Evolutionary conservation across 495 filamentous ascomycete species (phyloP).

Genomic region (Aspergillus steynii): DNA sequence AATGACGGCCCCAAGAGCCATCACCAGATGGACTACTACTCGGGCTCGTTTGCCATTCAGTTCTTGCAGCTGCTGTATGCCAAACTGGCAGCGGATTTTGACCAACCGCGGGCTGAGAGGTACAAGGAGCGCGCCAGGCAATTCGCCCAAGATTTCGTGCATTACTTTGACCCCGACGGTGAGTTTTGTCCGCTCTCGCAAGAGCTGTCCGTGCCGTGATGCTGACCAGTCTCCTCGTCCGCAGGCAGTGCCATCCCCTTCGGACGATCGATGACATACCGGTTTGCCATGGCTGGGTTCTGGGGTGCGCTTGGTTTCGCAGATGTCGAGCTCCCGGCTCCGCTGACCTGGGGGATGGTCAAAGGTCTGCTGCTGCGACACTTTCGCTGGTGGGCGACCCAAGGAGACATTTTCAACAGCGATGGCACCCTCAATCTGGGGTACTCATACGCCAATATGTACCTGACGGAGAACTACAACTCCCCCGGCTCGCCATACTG

Average conservation of each 20-base stretch:
- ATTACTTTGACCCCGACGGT: conserved; percentile 72
- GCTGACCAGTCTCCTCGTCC: not conserved
- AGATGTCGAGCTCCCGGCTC: conserved; percentile 67
- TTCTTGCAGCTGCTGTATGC: conserved; percentile 75
- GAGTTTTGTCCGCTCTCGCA: conserved; percentile 14
- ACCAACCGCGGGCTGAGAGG: conserved; percentile 65
- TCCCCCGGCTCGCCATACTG: conserved; percentile 72
- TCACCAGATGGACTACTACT: conserved; percentile 83
- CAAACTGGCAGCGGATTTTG: conserved; percentile 68
- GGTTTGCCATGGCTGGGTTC: conserved; percentile 80
- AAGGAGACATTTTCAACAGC: conserved; percentile 68
- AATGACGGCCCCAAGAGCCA: conserved; percentile 77
- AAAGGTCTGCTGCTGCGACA: conserved; percentile 73
- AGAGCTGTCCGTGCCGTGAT: not conserved
- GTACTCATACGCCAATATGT: conserved; percentile 79
- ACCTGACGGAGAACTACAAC: conserved; percentile 80
- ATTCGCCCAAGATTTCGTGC: conserved; percentile 68
- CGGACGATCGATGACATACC: conserved; percentile 73
- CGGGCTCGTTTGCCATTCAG: conserved; percentile 77
- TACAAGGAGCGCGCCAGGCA: conserved; percentile 65
- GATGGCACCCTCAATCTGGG: conserved; percentile 75
- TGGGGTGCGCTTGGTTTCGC: conserved; percentile 78
- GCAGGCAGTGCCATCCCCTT: conserved; percentile 64
- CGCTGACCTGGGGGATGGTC: conserved; percentile 73
- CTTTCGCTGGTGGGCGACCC: conserved; percentile 76